Percentiles rank a stretch among this genome's conserved stretches.
These are phyloP conservation scores for Xylaria longipes DNA, from an alignment of 495 filamentous ascomycete genomes.

Conservation along the genomic window DNA sequence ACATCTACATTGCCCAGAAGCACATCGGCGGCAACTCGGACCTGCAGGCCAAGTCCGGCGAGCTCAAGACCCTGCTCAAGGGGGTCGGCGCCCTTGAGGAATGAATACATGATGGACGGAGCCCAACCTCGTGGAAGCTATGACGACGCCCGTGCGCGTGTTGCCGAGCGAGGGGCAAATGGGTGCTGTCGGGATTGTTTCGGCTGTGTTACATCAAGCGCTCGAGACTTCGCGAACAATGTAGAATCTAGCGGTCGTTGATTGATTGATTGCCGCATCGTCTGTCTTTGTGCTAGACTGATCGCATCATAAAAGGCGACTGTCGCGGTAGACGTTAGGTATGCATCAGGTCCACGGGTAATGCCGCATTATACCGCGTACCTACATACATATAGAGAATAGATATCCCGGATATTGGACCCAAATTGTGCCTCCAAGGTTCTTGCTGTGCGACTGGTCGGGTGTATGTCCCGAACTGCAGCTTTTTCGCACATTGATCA, in stretches of 20 bases:
- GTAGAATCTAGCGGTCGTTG: neutral
- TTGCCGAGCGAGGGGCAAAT: neutral
- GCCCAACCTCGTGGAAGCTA: constrained; percentile 11
- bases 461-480: neutral
- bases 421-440: neutral
- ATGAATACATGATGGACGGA: constrained; percentile 35
- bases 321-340: neutral
- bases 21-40: constrained; percentile 99
- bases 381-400: neutral
- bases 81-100: constrained; percentile 43
- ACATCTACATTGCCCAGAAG: constrained; percentile 88
- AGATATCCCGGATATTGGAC: neutral
- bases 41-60: constrained; percentile 66
- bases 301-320: neutral
- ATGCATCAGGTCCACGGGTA: too few species aligned
- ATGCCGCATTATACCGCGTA: neutral
- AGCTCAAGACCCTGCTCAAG: constrained; percentile 49
- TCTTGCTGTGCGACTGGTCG: neutral
- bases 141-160: neutral
- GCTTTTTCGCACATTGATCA: neutral
- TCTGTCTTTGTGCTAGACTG: neutral
- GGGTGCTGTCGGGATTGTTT: neutral
- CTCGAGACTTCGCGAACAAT: neutral
- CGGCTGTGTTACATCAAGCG: neutral
- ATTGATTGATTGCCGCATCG: neutral